Conservation (phyloP, 2,329 filamentous ascomycete genomes). For the Bipolaris gigantea region DNA sequence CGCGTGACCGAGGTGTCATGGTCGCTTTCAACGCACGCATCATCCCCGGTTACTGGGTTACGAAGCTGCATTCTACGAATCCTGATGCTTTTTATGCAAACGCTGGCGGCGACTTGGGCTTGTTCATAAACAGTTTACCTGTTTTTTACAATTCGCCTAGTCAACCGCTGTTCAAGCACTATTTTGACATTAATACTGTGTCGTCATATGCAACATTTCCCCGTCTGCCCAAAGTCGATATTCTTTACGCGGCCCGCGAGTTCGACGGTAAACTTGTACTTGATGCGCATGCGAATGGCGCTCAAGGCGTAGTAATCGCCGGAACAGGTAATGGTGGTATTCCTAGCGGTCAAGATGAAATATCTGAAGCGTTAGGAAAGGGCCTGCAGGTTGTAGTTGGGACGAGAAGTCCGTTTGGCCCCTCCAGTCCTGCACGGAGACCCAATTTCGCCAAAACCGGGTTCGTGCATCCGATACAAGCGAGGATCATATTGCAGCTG, state of each 20-base stretch:
- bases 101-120: constrained; percentile 27
- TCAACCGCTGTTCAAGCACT: constrained; percentile 25
- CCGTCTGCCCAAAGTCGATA: constrained; percentile 33
- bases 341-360: constrained; percentile 22
- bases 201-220: constrained; percentile 21
- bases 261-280: constrained; percentile 32
- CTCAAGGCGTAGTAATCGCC: constrained; percentile 30
- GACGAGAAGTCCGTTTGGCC: constrained; percentile 26
- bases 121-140: constrained; percentile 32
- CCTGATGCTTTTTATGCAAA: constrained; percentile 32
- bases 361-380: constrained; percentile 23
- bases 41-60: constrained; percentile 32
- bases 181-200: constrained; percentile 23
- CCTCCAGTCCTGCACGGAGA: constrained; percentile 20
- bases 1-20: constrained; percentile 28
- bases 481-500: constrained; percentile 34
- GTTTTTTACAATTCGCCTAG: constrained; percentile 32
- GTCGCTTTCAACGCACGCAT: constrained; percentile 35
- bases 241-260: constrained; percentile 34
- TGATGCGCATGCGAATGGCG: constrained; percentile 28
- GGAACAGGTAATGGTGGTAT: constrained; percentile 33
- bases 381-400: constrained; percentile 33
- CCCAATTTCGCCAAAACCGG: constrained; percentile 26
- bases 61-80: constrained; percentile 31
- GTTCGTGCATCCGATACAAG: constrained; percentile 31